phyloP scores from a whole-genome alignment of 768 basidiomycete species.

The Porphyrellus cyaneotinctus region DNA sequence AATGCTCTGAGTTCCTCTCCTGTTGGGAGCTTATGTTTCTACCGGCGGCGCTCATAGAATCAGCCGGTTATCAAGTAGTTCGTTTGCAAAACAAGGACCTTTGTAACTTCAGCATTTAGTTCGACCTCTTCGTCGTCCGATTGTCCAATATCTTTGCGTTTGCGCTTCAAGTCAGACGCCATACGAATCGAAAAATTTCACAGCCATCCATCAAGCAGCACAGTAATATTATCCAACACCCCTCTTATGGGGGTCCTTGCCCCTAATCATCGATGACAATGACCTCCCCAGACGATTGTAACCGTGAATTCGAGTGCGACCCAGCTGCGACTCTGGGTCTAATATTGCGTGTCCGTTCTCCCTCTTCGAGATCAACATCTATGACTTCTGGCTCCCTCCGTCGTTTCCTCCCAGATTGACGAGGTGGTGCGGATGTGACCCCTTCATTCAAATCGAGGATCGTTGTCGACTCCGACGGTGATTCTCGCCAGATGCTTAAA shows the following conservation, averaged over 20 bases:
- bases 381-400: slow-evolving; percentile 27
- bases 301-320: slow-evolving; percentile 6
- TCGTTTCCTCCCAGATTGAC: slow-evolving; percentile 33
- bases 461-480: slow-evolving; percentile 27
- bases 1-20: slow-evolving; percentile 68
- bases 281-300: slow-evolving; percentile 35
- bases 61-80: background rate
- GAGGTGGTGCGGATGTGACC: background rate
- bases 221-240: slow-evolving; percentile 7
- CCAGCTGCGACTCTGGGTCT: slow-evolving; percentile 16
- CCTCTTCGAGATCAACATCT: slow-evolving; percentile 32
- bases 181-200: slow-evolving; percentile 11
- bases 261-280: slow-evolving; percentile 43
- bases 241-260: slow-evolving; percentile 5
- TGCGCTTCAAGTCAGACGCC: slow-evolving; percentile 26
- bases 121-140: background rate
- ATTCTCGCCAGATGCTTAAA: slow-evolving; percentile 12
- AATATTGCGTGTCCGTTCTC: slow-evolving; percentile 17
- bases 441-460: slow-evolving; percentile 32
- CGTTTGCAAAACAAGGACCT: slow-evolving; percentile 14
- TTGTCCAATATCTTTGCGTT: slow-evolving; percentile 15
- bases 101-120: slow-evolving; percentile 4
- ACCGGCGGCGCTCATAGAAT: background rate
- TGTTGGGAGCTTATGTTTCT: slow-evolving; percentile 50
- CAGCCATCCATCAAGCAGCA: background rate